Percentiles rank a stretch among this genome's conserved stretches.
Evolutionary conservation across 306 rosid species (phyloP).

Genomic region (Vicia sativa): DNA sequence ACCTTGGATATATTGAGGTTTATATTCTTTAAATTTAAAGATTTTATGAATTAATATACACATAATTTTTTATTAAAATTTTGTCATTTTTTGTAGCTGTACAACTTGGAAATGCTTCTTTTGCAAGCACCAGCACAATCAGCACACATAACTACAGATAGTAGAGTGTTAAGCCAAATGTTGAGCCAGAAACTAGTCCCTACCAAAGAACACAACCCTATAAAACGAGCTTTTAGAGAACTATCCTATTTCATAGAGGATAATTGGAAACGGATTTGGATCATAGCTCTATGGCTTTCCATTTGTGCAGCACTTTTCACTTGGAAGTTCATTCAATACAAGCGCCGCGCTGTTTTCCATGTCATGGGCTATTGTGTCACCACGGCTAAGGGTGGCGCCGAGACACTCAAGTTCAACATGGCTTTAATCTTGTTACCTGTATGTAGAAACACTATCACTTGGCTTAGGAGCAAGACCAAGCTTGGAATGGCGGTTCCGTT

Average conservation of each 20-base stretch:
- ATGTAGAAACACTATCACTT: conserved; percentile 82
- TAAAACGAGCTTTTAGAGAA: conserved; percentile 47
- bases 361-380: conserved; percentile 91
- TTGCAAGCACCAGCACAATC: conserved; percentile 75
- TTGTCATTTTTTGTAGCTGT: conserved; percentile 47
- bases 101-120: conserved; percentile 81
- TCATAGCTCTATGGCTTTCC: conserved; percentile 61
- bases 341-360: conserved; percentile 61
- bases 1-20: conserved; percentile 81
- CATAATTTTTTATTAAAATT: neutral
- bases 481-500: conserved; percentile 65
- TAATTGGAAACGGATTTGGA: conserved; percentile 84
- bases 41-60: neutral
- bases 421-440: conserved; percentile 80
- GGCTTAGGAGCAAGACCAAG: conserved; percentile 76
- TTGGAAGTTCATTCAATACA: conserved; percentile 81
- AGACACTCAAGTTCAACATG: conserved; percentile 86
- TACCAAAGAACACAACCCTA: conserved; percentile 73
- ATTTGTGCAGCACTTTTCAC: conserved; percentile 70
- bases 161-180: conserved; percentile 64
- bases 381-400: conserved; percentile 80
- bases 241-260: conserved; percentile 67
- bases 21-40: neutral
- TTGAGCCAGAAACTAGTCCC: conserved; percentile 79
- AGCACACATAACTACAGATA: conserved; percentile 53